Base-by-base conservation (phyloP, 768 basidiomycete species). In the Trametopsis cervina region DNA sequence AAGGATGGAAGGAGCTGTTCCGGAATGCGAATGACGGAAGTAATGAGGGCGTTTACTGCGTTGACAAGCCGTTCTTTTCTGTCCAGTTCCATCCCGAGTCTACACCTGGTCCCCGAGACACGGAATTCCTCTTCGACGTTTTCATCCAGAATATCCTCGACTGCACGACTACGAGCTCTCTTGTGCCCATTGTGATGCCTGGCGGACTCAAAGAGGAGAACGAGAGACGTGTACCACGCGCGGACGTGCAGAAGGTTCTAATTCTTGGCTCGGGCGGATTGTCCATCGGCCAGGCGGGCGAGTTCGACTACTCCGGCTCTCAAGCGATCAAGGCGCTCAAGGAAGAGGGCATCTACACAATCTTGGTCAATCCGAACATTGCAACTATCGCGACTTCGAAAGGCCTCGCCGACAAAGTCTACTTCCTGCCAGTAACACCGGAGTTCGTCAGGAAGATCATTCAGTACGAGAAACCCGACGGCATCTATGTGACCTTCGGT, bases 31-130 rank as follows among this genome's bases (percentile, higher is more conserved):
- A 98, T 66, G 96, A 99, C 62, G 83, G 81, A 41, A 93, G 90
- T 63, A 99, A 99, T 63, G 96, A 99, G 66, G 96, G 96, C 51
- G 93, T 99, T 54, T 95, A 91, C 69, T 94, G 80, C 68, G 81
- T 85, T 52, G 78, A 83, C 63, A 89, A 89, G 55, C 95, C 96
- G 0, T 96, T 89, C 75, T 98, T 99, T 68, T 98, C 95, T 18
- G 95, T 98, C 17, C 96, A 99, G 64, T 99, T 99, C 76, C 96
- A 99, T 65, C 96, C 96, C 20, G 96, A 99, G 66, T 91, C 89
- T 24, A 90, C 89, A 2, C 94, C 93, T 10, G 96, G 96, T 21
- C 96, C 96, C 18, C 81, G 93, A 47, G 96, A 99, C 63, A 99
- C 96, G 44, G 96, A 98, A 66, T 99, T 98, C 71, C 75, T 99